These are phyloP conservation scores for Backusella tarrabulga DNA, from an alignment of 192 early-diverging fungal genomes.

Conservation along the genomic window DNA sequence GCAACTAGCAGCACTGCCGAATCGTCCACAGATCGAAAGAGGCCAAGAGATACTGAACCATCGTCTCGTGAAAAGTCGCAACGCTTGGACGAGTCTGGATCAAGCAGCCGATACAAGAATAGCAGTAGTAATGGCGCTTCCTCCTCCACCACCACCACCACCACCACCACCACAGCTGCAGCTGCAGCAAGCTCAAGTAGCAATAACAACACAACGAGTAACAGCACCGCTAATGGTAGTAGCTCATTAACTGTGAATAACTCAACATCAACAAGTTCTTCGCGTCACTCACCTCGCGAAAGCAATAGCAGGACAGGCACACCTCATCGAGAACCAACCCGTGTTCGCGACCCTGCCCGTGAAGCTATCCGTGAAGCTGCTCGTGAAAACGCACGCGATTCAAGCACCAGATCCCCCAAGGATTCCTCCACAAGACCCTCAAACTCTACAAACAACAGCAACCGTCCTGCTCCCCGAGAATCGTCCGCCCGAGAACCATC, in stretches of 20 bases:
- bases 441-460: background rate
- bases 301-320: background rate
- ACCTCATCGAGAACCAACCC: slow-evolving; percentile 3
- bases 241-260: background rate
- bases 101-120: background rate
- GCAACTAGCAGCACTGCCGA: background rate
- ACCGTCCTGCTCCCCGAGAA: background rate
- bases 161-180: background rate
- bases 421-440: background rate
- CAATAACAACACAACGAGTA: background rate
- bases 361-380: slow-evolving; percentile 26
- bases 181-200: background rate
- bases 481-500: no score
- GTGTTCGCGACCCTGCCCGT: slow-evolving; percentile 14
- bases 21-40: background rate
- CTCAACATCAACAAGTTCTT: background rate
- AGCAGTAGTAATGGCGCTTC: background rate
- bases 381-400: slow-evolving; percentile 7
- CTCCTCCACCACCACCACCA: background rate
- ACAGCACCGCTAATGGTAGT: background rate
- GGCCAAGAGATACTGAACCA: background rate
- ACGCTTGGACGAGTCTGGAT: background rate
- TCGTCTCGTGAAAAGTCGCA: background rate
- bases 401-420: background rate
- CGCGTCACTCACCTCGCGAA: background rate